Conservation (phyloP, 345 rosid species). For the Brassica carinata region DNA sequence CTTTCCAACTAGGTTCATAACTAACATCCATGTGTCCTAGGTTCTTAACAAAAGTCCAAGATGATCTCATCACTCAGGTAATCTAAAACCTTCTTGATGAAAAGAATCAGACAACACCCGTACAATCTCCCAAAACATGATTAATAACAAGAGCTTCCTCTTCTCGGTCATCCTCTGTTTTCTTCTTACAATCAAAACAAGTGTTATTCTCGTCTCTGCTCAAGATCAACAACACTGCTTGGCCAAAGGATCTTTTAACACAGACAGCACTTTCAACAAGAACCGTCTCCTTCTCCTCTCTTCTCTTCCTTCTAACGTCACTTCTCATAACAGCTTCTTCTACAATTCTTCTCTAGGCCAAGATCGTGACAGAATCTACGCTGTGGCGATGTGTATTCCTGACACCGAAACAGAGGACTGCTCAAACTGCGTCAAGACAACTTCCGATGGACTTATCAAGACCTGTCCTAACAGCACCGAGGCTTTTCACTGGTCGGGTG, state of each 20-base stretch:
- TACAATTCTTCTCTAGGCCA: constrained; percentile 31
- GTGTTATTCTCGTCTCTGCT: background rate
- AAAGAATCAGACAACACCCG: constrained; percentile 2
- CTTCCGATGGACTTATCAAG: background rate
- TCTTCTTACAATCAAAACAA: background rate
- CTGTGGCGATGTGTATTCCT: constrained; percentile 26
- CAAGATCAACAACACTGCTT: constrained; percentile 16
- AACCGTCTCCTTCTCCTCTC: constrained; percentile 30
- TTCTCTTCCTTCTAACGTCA: constrained; percentile 33
- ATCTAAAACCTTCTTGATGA: background rate
- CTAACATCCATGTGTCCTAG: constrained; percentile 18
- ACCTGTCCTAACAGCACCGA: constrained; percentile 29
- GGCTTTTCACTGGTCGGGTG: constrained; percentile 33
- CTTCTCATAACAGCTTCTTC: constrained; percentile 30
- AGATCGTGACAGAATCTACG: constrained; percentile 25
- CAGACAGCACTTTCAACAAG: constrained; percentile 11
- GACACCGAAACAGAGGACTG: constrained; percentile 25
- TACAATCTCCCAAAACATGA: background rate
- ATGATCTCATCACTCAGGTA: background rate
- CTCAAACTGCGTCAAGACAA: constrained; percentile 21
- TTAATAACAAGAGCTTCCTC: background rate
- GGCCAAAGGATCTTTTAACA: constrained; percentile 7
- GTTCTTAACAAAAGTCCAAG: constrained; percentile 8
- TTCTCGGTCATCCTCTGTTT: constrained; percentile 9
- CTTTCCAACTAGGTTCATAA: background rate